Conservation (phyloP, 1,284 basidiomycete genomes). For the Heterobasidion annosum region DNA sequence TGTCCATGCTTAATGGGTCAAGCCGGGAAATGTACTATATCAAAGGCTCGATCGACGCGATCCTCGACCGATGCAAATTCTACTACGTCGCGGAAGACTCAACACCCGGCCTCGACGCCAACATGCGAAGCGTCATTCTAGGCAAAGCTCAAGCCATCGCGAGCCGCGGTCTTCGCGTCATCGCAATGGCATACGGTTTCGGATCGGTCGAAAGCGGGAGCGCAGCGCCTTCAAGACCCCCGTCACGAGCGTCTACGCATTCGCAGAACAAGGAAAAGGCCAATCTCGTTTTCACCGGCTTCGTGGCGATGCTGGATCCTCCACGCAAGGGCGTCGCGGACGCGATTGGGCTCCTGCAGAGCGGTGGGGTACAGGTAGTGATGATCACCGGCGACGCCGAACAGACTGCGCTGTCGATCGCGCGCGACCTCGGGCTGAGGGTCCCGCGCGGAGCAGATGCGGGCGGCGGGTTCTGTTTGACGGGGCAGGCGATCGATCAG, state of each 20-base stretch:
- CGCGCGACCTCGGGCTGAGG: conserved; percentile 79
- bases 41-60: conserved; percentile 88
- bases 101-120: conserved; percentile 67
- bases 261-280: conserved; percentile 26
- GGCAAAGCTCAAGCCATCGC: conserved; percentile 67
- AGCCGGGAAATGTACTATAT: conserved; percentile 73
- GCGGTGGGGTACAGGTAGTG: conserved; percentile 87
- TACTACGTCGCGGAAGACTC: conserved; percentile 85
- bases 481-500: conserved; percentile 82
- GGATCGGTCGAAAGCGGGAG: conserved; percentile 35
- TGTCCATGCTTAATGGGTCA: conserved; percentile 25
- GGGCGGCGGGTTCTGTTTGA: conserved; percentile 38
- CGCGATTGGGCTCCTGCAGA: conserved; percentile 72
- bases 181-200: conserved; percentile 87
- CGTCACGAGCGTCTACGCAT: conserved; percentile 20
- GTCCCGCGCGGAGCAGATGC: conserved; percentile 20
- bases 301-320: conserved; percentile 94
- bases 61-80: conserved; percentile 79
- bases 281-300: conserved; percentile 83
- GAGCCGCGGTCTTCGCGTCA: conserved; percentile 73
- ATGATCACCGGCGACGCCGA: conserved; percentile 99
- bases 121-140: conserved; percentile 57
- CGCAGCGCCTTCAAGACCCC: conserved; percentile 17
- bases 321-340: conserved; percentile 90
- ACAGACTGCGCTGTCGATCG: conserved; percentile 86